Base-by-base conservation (phyloP, 2,329 filamentous ascomycete genomes). In the Penicillium psychrosexuale region DNA sequence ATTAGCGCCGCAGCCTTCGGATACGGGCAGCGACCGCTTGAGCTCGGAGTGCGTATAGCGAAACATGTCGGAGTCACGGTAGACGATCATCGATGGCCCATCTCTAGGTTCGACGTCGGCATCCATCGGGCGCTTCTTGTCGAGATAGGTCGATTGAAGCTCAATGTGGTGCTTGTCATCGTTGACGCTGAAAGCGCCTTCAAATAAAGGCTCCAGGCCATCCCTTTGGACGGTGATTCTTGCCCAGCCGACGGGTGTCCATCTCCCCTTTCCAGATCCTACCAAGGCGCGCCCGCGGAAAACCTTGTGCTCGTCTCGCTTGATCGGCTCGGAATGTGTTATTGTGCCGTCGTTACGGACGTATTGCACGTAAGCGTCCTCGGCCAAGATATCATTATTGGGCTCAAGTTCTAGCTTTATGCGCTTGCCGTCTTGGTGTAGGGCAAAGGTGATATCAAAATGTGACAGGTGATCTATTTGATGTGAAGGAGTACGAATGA, bases 121-220 rank as follows among this genome's bases (percentile, higher is more conserved):
- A 70, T 99, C 94, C 42, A 86, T 77, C 22, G 77, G 71, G 58
- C 90, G 84, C 67, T 84, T 87, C 43, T 90, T 91, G 61, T 84
- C 80, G 69, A 84, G 80, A 69, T 94, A 99, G 58, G 85, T 87
- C 28, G 82, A 82, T 59, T 83, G 83, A 28, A 90, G 84, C 68
- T 95, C 88, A 48, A 99, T 80, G 71, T 97, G 91, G 73, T 99
- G 91, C 64, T 92, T 85, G 68, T 96, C 85, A 53, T 88, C 85
- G 66, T 89, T 78, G 36, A 97, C 76, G 33, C 87, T 86, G 71
- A 97, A 97, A 3, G 88, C 88, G 50, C 94, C 94, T 72, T 97
- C 90, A 64, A 99, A 99, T 30, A 96, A 73, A 22, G 94, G 94
- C 15, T 82, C 70, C 39, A 78, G 73, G 2, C 94, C 94, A 75